Conservation (phyloP, 176 grass and related monocot genomes). For the Carex pumila region DNA sequence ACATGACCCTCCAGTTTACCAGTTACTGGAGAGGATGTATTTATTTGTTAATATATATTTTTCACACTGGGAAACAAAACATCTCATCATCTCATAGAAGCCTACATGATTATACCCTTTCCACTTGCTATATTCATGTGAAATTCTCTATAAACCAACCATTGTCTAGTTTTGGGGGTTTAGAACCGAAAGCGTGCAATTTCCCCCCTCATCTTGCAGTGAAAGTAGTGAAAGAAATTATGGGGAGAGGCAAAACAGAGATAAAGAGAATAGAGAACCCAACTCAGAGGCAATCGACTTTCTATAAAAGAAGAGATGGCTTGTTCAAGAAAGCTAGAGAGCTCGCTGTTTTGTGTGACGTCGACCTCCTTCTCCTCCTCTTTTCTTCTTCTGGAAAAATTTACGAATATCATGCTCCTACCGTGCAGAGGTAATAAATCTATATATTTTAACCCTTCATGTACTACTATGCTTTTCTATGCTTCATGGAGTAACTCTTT, state of each 20-base stretch:
- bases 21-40: neutral
- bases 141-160: slow-evolving; percentile 19
- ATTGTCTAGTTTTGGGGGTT: slow-evolving; percentile 8
- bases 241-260: slow-evolving; percentile 92
- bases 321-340: slow-evolving; percentile 97
- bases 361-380: slow-evolving; percentile 97
- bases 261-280: slow-evolving; percentile 99
- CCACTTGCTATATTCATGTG: slow-evolving; percentile 54
- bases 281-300: slow-evolving; percentile 92
- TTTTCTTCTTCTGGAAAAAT: slow-evolving; percentile 98
- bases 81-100: slow-evolving; percentile 1
- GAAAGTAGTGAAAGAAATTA: slow-evolving; percentile 22
- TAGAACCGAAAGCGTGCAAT: neutral
- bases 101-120: neutral
- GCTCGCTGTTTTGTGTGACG: slow-evolving; percentile 91
- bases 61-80: neutral
- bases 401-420: slow-evolving; percentile 84
- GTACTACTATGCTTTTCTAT: neutral
- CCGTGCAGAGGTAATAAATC: slow-evolving; percentile 44
- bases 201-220: neutral
- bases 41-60: neutral
- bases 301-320: slow-evolving; percentile 99
- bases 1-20: neutral
- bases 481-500: neutral
- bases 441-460: neutral